A percentile compares a stretch with the other conserved stretches of the same genome.
phyloP scores from a whole-genome alignment of 192 early-diverging fungal genomes.

The Pilaira anomala region DNA sequence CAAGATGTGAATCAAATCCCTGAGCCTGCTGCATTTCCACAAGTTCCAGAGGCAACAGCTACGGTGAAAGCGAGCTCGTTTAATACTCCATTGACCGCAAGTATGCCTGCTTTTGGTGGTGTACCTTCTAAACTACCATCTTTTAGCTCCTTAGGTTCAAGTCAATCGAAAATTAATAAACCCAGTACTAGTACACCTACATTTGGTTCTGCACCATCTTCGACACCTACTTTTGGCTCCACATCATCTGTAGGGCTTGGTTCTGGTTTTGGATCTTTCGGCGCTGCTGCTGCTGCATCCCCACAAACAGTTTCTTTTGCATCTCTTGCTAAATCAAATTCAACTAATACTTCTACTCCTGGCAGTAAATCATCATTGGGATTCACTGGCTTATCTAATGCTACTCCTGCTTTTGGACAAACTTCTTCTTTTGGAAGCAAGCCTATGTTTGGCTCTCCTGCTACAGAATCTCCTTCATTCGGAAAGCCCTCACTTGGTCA shows the following conservation, averaged over 20 bases:
- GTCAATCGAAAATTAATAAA: not conserved
- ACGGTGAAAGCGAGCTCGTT: not conserved
- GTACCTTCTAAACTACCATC: not conserved
- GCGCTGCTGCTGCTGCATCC: not conserved
- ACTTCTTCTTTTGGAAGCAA: not conserved
- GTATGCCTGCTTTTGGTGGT: not conserved
- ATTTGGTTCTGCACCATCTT: not conserved
- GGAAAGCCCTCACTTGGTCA: not conserved
- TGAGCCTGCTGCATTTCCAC: not conserved
- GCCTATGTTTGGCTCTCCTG: too few relatives aligned
- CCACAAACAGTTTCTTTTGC: slow-evolving; percentile 5
- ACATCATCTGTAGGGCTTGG: not conserved
- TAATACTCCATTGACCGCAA: not conserved
- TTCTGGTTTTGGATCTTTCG: not conserved
- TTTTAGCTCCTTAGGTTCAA: not conserved
- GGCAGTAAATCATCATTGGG: not conserved
- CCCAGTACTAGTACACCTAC: not conserved
- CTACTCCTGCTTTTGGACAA: not conserved
- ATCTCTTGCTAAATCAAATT: not conserved
- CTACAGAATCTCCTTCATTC: not conserved
- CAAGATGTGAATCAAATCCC: slow-evolving; percentile 3
- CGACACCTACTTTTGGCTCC: not conserved
- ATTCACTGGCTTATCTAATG: too few relatives aligned
- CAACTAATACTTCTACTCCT: not conserved
- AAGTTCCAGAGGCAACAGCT: not conserved